phyloP scores from a whole-genome alignment of 176 grass and related monocot genomes.

The Alloteropsis semialata region DNA sequence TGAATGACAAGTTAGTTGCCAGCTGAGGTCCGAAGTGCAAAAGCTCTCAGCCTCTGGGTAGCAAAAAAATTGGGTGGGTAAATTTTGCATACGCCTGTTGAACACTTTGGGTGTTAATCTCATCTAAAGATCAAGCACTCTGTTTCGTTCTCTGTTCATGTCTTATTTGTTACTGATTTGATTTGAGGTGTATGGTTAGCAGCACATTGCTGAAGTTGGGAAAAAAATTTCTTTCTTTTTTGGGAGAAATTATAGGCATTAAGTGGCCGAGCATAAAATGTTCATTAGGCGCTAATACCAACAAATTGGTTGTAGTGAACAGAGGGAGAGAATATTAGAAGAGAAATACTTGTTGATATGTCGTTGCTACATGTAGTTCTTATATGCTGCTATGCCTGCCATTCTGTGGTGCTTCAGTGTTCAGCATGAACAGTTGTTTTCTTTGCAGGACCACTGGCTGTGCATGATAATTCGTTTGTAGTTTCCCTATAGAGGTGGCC shows the following conservation, averaged over 20 bases:
- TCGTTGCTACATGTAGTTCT: not conserved
- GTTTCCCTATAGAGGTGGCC: conserved; percentile 12
- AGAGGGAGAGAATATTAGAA: not conserved
- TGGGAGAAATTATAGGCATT: not conserved
- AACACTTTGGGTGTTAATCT: not conserved
- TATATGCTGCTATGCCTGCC: conserved; percentile 13
- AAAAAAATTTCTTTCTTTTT: not conserved
- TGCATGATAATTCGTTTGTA: conserved; percentile 3
- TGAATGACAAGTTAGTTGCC: not conserved
- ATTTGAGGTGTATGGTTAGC: not conserved
- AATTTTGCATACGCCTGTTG: not conserved
- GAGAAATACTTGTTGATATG: conserved; percentile 3
- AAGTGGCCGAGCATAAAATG: not conserved
- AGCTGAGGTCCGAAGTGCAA: not conserved
- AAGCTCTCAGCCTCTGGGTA: not conserved
- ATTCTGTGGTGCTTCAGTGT: conserved; percentile 11
- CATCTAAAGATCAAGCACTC: not conserved
- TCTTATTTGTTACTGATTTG: not conserved
- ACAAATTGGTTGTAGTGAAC: not conserved
- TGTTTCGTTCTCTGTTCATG: too few relatives aligned
- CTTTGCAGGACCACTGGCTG: not conserved
- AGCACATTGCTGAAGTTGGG: not conserved
- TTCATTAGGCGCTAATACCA: not conserved
- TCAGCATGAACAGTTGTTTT: not conserved
- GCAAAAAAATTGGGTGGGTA: not conserved